A percentile compares a stretch with the other conserved stretches of the same genome.
Conservation (phyloP, 129 eudicot genomes). For the Mikania micrantha region DNA sequence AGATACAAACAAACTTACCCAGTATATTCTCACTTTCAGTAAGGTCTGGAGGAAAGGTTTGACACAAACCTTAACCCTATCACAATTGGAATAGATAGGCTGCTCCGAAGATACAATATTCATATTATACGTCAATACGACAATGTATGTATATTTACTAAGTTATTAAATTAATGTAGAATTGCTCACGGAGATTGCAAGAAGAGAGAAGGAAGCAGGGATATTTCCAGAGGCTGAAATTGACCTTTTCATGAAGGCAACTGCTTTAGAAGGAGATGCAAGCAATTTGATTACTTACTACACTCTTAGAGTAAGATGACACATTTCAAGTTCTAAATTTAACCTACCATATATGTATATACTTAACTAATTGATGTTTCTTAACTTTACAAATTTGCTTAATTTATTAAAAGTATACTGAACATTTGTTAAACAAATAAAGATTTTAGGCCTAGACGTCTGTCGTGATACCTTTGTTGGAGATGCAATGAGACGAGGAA, state of each 20-base stretch:
- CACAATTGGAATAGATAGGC: too few species aligned
- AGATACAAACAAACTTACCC: too few species aligned
- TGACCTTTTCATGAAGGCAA: constrained; percentile 91
- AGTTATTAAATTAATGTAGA: constrained; percentile 31
- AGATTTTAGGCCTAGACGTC: constrained; percentile 74
- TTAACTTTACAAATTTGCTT: not conserved
- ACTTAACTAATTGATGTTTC: not conserved
- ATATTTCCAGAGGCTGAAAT: constrained; percentile 75
- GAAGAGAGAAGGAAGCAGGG: constrained; percentile 66
- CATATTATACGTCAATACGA: too few species aligned
- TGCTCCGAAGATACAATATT: too few species aligned
- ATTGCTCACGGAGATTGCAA: constrained; percentile 61
- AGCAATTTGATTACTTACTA: constrained; percentile 79
- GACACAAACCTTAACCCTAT: too few species aligned
- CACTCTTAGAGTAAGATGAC: constrained; percentile 52
- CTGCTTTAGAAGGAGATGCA: constrained; percentile 63
- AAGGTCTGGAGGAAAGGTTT: too few species aligned
- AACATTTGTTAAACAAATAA: not conserved
- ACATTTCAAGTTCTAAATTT: not conserved
- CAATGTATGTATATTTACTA: not conserved
- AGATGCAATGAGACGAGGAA: constrained; percentile 70
- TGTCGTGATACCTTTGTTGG: constrained; percentile 86
- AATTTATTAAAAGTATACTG: not conserved
- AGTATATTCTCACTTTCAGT: too few species aligned
- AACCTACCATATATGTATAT: too few species aligned